Percentiles rank a stretch among this genome's conserved stretches.
Evolutionary conservation across 345 rosid genomes (phyloP).

Genomic region (Abelmoschus esculentus): DNA sequence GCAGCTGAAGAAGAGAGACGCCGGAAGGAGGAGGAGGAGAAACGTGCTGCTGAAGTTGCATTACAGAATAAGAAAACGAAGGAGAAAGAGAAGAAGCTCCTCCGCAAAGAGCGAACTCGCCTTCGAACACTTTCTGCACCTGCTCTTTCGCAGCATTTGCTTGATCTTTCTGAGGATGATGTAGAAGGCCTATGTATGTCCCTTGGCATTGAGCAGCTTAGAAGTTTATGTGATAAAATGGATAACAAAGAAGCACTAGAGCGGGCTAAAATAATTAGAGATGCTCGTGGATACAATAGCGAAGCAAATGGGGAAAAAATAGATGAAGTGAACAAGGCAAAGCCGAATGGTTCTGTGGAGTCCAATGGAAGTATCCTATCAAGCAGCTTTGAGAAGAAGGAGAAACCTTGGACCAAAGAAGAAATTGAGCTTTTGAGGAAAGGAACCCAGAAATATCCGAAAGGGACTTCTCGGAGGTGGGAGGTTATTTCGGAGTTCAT

Average conservation of each 20-base stretch:
- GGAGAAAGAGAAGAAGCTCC: slow-evolving; percentile 92
- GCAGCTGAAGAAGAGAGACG: slow-evolving; percentile 78
- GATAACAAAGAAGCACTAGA: slow-evolving; percentile 53
- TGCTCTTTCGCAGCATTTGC: slow-evolving; percentile 42
- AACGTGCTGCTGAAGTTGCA: slow-evolving; percentile 73
- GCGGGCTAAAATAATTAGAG: slow-evolving; percentile 52
- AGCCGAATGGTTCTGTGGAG: slow-evolving; percentile 47
- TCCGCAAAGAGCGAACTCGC: slow-evolving; percentile 81
- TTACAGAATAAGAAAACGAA: slow-evolving; percentile 72
- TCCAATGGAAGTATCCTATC: slow-evolving; percentile 35
- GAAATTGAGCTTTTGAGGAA: slow-evolving; percentile 90
- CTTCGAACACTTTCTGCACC: slow-evolving; percentile 74
- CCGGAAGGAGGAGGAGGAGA: slow-evolving; percentile 72
- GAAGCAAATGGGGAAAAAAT: slow-evolving; percentile 33
- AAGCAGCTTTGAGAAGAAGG: slow-evolving; percentile 48
- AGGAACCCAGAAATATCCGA: slow-evolving; percentile 80
- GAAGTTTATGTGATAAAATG: slow-evolving; percentile 65
- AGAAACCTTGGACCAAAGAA: slow-evolving; percentile 79
- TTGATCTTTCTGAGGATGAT: slow-evolving; percentile 53
- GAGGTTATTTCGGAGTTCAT: slow-evolving; percentile 91
- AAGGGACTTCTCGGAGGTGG: slow-evolving; percentile 97
- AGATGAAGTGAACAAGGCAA: slow-evolving; percentile 32
- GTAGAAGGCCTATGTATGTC: slow-evolving; percentile 77
- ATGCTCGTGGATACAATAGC: slow-evolving; percentile 34
- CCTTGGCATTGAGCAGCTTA: slow-evolving; percentile 57